These are phyloP conservation scores for Aristolochia californica DNA, from an alignment of 164 flowering plant species.

Conservation along the genomic window DNA sequence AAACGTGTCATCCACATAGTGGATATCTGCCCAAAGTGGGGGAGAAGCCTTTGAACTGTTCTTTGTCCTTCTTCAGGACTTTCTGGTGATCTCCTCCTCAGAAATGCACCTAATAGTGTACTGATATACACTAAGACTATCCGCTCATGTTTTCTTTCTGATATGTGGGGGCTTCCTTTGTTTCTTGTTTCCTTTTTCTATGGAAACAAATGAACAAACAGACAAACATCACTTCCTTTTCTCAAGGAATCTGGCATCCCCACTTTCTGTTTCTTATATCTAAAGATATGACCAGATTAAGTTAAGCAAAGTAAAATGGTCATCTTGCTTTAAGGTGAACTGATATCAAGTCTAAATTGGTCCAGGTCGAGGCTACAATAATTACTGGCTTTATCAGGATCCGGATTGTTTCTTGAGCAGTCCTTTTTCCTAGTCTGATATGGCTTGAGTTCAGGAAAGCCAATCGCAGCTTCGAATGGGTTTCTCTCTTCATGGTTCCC, in stretches of 20 bases:
- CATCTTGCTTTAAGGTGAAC: too few relatives aligned
- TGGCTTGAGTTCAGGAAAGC: too few relatives aligned
- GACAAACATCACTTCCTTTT: slow-evolving; percentile 10
- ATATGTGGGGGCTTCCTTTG: neutral
- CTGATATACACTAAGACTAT: slow-evolving; percentile 12
- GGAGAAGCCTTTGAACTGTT: neutral
- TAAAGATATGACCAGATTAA: neutral
- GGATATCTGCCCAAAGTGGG: neutral
- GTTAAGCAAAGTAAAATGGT: neutral
- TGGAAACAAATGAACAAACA: slow-evolving; percentile 9
- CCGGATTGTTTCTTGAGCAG: too few relatives aligned
- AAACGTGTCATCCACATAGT: neutral
- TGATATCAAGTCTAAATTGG: too few relatives aligned
- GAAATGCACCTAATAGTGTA: slow-evolving; percentile 30
- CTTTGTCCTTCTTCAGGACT: neutral
- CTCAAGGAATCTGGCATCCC: slow-evolving; percentile 9
- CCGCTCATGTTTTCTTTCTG: slow-evolving; percentile 11
- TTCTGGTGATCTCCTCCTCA: slow-evolving; percentile 28
- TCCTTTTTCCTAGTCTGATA: too few relatives aligned
- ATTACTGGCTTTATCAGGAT: too few relatives aligned
- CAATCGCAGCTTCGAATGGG: too few relatives aligned
- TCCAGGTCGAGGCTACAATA: too few relatives aligned
- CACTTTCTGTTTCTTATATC: neutral
- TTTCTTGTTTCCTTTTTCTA: slow-evolving; percentile 3
- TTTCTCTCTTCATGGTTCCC: too few relatives aligned